Evolutionary conservation across 1,284 basidiomycete genomes (phyloP).

Genomic region (Bondarzewia mesenterica): DNA sequence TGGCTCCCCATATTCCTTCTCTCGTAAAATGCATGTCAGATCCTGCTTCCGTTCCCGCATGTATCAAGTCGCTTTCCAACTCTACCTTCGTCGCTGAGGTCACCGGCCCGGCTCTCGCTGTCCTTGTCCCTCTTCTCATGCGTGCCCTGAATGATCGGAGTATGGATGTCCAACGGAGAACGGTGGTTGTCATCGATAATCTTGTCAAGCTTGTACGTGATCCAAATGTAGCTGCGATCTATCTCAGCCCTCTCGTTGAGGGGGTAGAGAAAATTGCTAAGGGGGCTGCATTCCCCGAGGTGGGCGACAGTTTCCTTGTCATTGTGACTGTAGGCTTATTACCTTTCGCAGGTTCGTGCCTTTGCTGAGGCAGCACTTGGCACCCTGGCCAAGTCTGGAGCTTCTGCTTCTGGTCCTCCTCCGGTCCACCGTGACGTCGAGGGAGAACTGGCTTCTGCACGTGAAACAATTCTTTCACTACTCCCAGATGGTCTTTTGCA

Average conservation of each 20-base stretch:
- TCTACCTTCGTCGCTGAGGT: conserved; percentile 98
- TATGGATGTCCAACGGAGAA: conserved; percentile 87
- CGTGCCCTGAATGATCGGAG: conserved; percentile 95
- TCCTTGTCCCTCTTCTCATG: conserved; percentile 87
- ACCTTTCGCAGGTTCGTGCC: conserved; percentile 64
- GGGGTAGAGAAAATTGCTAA: conserved; percentile 90
- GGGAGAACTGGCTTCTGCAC: conserved; percentile 48
- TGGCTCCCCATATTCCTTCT: conserved; percentile 82
- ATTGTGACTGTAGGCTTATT: conserved; percentile 11
- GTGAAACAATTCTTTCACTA: conserved; percentile 50
- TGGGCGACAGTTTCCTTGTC: conserved; percentile 22
- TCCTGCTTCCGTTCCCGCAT: conserved; percentile 80
- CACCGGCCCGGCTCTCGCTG: conserved; percentile 91
- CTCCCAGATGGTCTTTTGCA: conserved; percentile 46
- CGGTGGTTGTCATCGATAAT: conserved; percentile 93
- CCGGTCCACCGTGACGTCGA: conserved; percentile 60
- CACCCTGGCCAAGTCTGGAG: conserved; percentile 75
- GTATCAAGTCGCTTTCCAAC: conserved; percentile 92
- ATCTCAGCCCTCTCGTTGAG: conserved; percentile 84
- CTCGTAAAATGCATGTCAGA: conserved; percentile 96
- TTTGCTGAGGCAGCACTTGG: conserved; percentile 79
- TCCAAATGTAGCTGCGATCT: conserved; percentile 82
- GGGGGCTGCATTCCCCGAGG: conserved; percentile 94
- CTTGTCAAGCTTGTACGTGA: conserved; percentile 96
- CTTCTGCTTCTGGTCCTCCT: conserved; percentile 61